Conservation (phyloP, 345 rosid species). For the Boechera retrofracta region DNA sequence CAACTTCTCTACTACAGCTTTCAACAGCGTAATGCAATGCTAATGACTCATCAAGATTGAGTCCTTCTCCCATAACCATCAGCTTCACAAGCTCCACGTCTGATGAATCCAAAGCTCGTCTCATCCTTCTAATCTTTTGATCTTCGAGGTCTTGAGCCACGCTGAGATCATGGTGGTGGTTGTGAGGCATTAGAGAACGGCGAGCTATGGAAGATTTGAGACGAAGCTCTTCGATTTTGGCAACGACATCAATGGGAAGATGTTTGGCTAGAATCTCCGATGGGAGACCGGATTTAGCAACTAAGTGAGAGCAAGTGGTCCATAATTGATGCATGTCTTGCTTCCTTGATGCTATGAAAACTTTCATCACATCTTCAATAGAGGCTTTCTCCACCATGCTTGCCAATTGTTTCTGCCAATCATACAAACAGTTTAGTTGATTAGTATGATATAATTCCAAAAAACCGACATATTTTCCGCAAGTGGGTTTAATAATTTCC, state of each 20-base stretch:
- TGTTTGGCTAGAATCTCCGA: slow-evolving; percentile 92
- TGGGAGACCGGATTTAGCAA: slow-evolving; percentile 94
- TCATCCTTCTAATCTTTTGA: slow-evolving; percentile 92
- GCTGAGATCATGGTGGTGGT: slow-evolving; percentile 61
- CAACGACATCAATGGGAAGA: slow-evolving; percentile 85
- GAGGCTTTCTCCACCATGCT: slow-evolving; percentile 97
- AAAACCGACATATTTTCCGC: slow-evolving; percentile 15
- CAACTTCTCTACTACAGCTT: slow-evolving; percentile 96
- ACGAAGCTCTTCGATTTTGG: slow-evolving; percentile 93
- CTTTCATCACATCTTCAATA: slow-evolving; percentile 98
- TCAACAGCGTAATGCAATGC: slow-evolving; percentile 97
- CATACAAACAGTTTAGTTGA: slow-evolving; percentile 11
- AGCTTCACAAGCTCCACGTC: slow-evolving; percentile 96
- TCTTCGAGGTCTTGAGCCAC: slow-evolving; percentile 85
- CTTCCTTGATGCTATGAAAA: slow-evolving; percentile 88
- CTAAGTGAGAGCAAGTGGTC: slow-evolving; percentile 97
- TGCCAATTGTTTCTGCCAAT: slow-evolving; percentile 86
- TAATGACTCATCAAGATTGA: slow-evolving; percentile 88
- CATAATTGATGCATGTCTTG: slow-evolving; percentile 98
- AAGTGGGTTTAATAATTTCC: slow-evolving; percentile 35
- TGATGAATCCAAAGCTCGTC: slow-evolving; percentile 91
- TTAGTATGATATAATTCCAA: slow-evolving; percentile 27
- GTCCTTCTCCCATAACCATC: slow-evolving; percentile 99
- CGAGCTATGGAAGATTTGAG: slow-evolving; percentile 81
- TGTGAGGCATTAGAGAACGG: slow-evolving; percentile 61